Conservation (phyloP, 768 basidiomycete species). For the Paxillus rubicundulus region DNA sequence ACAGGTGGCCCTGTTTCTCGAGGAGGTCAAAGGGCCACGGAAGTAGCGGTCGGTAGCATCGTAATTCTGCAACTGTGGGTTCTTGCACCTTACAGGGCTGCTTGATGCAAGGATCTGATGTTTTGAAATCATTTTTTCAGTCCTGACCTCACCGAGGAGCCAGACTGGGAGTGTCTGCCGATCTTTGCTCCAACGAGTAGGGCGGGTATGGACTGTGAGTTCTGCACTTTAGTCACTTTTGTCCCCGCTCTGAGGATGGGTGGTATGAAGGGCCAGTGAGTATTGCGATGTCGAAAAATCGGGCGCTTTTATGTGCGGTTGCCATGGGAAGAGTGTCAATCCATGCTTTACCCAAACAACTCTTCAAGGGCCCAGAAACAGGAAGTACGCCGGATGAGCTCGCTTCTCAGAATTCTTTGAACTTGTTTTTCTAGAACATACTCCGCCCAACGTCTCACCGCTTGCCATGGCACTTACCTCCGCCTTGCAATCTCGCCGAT, state of each 20-base stretch:
- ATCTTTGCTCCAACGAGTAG: constrained; percentile 44
- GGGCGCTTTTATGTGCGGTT: constrained; percentile 51
- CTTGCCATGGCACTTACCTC: constrained; percentile 27
- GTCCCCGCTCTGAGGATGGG: not conserved
- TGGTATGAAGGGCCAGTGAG: constrained; percentile 53
- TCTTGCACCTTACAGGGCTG: not conserved
- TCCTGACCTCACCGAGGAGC: constrained; percentile 50
- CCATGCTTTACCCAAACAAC: constrained; percentile 43
- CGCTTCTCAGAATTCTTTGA: not conserved
- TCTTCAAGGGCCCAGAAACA: constrained; percentile 5
- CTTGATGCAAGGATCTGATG: not conserved
- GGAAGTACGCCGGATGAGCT: constrained; percentile 15
- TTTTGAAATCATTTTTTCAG: constrained; percentile 31
- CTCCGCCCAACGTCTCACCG: constrained; percentile 21
- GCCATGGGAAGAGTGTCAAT: constrained; percentile 45
- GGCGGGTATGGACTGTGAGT: constrained; percentile 52
- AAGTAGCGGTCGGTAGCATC: constrained; percentile 47
- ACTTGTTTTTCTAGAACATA: constrained; percentile 27
- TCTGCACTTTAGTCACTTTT: not conserved
- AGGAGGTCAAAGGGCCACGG: constrained; percentile 32
- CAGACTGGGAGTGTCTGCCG: constrained; percentile 46
- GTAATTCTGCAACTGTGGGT: constrained; percentile 52
- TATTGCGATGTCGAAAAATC: constrained; percentile 57
- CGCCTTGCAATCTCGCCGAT: constrained; percentile 50
- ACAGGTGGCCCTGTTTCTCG: constrained; percentile 41